phyloP scores from a whole-genome alignment of 225 moss, liverwort and hornwort species.

The Anthoceros angustus region DNA sequence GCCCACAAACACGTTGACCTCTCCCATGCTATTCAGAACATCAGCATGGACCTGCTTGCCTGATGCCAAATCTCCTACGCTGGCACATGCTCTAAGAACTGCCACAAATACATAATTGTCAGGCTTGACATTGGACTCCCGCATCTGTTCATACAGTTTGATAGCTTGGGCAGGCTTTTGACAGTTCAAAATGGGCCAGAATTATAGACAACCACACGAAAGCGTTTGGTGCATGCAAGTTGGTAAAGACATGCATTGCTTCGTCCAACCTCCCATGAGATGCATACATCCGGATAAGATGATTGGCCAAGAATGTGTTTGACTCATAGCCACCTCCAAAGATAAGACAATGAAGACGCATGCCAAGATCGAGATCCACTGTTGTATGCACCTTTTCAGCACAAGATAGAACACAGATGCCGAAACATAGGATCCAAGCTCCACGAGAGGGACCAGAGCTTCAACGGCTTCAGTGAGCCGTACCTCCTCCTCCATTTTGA shows the following conservation, averaged over 20 bases:
- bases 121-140: not conserved
- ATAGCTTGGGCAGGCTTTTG: not conserved
- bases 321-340: not conserved
- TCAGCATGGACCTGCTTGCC: conserved; percentile 3
- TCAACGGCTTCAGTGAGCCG: not conserved
- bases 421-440: not conserved
- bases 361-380: not conserved
- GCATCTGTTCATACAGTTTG: not conserved
- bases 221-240: not conserved
- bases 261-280: not conserved
- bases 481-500: not conserved
- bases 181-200: not conserved
- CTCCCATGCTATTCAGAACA: not conserved
- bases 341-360: not conserved
- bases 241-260: not conserved
- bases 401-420: not conserved
- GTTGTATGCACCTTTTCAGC: not conserved
- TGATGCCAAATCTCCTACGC: not conserved
- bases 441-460: not conserved
- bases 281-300: not conserved
- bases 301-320: not conserved
- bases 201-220: not conserved
- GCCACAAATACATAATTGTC: conserved; percentile 1
- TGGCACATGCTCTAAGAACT: not conserved
- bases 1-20: not conserved